Base-by-base conservation (phyloP, 202 grass and related monocot species). In the Bolboschoenoplectus hybrid region DNA sequence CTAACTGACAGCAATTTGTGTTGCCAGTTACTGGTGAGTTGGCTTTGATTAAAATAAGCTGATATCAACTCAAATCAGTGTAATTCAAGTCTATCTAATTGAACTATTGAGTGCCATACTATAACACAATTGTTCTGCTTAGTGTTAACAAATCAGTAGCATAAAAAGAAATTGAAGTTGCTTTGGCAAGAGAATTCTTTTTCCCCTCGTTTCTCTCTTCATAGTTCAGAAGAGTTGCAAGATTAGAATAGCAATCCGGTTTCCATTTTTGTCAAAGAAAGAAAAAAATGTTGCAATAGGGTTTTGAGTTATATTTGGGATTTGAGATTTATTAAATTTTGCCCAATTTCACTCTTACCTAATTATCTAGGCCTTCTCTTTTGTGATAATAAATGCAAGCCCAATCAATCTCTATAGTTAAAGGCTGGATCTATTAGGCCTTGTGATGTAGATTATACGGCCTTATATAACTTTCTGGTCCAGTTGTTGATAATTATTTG, bases 91-190 rank as follows among this genome's bases (percentile, higher is more conserved):
- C 9, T 19, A 67, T 13, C 34, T 49, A 73, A 73, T 47, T 65
- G 62, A 65, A 65, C 13, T 68, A 14, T 14, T 16, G 2, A 38
- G 4, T 67, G 65, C 2, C 65, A 26, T 26, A 26, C 26, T 26
- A 26, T 26, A 64, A 19, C 34, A 36, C 9, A 65, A 12, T 65
- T 65, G 8, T 10, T 65, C 26, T 35, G 3, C 20, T 63, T 61
- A 61, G 4, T 61, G 57, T 61, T 61, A 61, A 61, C 9, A 51
- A 51, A 51, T 39, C 41, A n/a, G 19, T 12, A 50, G 44, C 46
- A 74, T 74, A 26, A 26, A 26, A 16, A 39, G 66, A 68, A 67
- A 70, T 70, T 70, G 13, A 44, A 10, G 70, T 74, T 74, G 6
- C 44, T 46, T 2, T 67, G 26, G 40, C 6, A 71, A 71, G 16